A percentile compares a stretch with the other conserved stretches of the same genome.
Conservation (phyloP, 306 rosid species). For the Gynostemma pentaphyllum region DNA sequence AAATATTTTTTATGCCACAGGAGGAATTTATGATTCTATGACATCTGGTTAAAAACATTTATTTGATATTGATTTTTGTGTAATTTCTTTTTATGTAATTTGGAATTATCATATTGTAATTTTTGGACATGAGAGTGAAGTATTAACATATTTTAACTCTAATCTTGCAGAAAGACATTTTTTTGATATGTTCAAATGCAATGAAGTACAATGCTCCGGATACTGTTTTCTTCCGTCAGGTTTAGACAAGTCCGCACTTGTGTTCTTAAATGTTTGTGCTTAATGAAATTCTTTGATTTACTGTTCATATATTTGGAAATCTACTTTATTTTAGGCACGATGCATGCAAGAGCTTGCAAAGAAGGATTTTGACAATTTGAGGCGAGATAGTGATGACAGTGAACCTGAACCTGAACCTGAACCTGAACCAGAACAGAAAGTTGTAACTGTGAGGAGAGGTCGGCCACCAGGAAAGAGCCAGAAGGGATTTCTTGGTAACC, state of each 20-base stretch:
- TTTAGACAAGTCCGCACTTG: conserved; percentile 20
- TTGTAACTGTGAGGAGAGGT: conserved; percentile 75
- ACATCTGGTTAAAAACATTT: background rate
- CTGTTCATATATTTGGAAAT: conserved; percentile 6
- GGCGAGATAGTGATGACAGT: conserved; percentile 65
- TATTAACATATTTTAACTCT: conserved; percentile 17
- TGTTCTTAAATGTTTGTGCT: background rate
- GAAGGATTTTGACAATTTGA: conserved; percentile 81
- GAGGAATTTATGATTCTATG: background rate
- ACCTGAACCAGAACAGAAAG: conserved; percentile 47
- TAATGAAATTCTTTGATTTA: background rate
- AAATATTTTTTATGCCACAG: background rate
- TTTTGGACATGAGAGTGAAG: background rate
- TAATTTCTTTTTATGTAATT: background rate
- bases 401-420: conserved; percentile 58
- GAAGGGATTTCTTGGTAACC: conserved; percentile 36
- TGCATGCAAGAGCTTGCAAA: conserved; percentile 73
- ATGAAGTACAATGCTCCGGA: conserved; percentile 78
- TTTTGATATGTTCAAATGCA: conserved; percentile 84
- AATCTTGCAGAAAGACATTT: conserved; percentile 67
- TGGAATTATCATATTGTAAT: background rate
- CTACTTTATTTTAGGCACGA: conserved; percentile 49
- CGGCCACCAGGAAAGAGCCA: conserved; percentile 77
- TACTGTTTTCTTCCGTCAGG: conserved; percentile 86
- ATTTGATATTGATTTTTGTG: background rate